These are phyloP conservation scores for Cenchrus americanus DNA, from an alignment of 176 grass and related monocot species.

Conservation along the genomic window DNA sequence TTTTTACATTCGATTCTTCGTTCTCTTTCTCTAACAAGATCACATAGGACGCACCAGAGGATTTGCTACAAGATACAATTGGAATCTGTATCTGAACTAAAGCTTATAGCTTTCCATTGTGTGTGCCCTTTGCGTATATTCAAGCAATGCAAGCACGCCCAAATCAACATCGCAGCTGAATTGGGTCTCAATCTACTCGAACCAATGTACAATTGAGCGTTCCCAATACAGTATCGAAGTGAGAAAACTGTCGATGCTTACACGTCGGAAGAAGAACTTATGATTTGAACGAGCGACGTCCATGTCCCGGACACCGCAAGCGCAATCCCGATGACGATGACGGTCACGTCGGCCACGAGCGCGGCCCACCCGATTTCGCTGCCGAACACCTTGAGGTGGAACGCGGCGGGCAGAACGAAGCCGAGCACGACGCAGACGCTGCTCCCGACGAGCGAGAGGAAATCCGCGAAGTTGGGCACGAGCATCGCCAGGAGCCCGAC, in stretches of 20 bases:
- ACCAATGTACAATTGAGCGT: conserved; percentile 28
- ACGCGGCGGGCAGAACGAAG: conserved; percentile 81
- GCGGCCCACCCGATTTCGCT: conserved; percentile 49
- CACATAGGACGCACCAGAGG: neutral
- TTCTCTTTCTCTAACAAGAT: neutral
- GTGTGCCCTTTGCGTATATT: neutral
- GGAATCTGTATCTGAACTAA: conserved; percentile 27
- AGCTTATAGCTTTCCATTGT: conserved; percentile 8
- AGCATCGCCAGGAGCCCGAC: conserved; percentile 77
- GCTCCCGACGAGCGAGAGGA: conserved; percentile 91
- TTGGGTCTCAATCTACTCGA: neutral
- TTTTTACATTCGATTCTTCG: neutral
- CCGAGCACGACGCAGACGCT: conserved; percentile 90
- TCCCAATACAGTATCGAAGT: neutral
- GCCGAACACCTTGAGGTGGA: conserved; percentile 88
- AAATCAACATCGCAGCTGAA: conserved; percentile 31
- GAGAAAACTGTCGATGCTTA: conserved; percentile 29
- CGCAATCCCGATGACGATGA: conserved; percentile 58
- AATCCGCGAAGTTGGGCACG: conserved; percentile 93
- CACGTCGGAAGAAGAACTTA: conserved; percentile 48
- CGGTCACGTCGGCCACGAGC: conserved; percentile 46
- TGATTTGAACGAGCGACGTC: conserved; percentile 83
- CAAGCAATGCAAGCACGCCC: neutral
- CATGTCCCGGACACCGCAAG: conserved; percentile 81
- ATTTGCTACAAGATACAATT: neutral